Evolutionary conservation across 768 basidiomycete genomes (phyloP).

Genomic region (Neoboletus subvelutipes): DNA sequence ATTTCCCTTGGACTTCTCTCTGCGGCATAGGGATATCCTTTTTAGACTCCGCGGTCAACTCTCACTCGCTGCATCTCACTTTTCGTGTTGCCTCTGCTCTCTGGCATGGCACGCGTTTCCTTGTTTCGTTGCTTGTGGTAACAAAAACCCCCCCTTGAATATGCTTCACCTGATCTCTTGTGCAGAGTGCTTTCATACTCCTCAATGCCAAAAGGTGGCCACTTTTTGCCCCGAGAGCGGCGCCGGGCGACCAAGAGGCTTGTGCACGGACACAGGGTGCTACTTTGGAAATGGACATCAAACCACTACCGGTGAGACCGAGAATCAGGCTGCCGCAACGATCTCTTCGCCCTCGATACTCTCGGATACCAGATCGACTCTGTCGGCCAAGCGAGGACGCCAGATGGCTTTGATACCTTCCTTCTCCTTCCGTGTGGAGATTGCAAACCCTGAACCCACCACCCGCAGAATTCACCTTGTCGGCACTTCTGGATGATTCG

Average conservation of each 20-base stretch:
- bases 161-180: slow-evolving; percentile 5
- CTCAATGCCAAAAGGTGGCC: slow-evolving; percentile 29
- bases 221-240: background rate
- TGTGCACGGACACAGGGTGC: background rate
- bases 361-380: slow-evolving; percentile 50
- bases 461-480: background rate
- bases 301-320: slow-evolving; percentile 2
- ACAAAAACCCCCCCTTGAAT: slow-evolving; percentile 9
- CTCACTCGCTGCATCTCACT: slow-evolving; percentile 28
- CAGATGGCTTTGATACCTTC: slow-evolving; percentile 16
- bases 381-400: slow-evolving; percentile 27
- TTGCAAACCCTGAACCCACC: slow-evolving; percentile 9
- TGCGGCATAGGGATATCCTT: slow-evolving; percentile 10
- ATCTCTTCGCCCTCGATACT: slow-evolving; percentile 32
- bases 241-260: background rate
- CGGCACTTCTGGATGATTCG: background rate
- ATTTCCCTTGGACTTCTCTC: background rate
- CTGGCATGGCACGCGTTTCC: slow-evolving; percentile 33
- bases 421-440: background rate
- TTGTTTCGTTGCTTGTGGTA: slow-evolving; percentile 45
- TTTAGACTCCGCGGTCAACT: slow-evolving; percentile 19
- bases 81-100: slow-evolving; percentile 26
- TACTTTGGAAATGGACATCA: slow-evolving; percentile 6
- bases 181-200: slow-evolving; percentile 38
- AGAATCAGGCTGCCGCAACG: slow-evolving; percentile 3